Conservation (phyloP, 2,329 filamentous ascomycete species). For the Colletotrichum sp. region DNA sequence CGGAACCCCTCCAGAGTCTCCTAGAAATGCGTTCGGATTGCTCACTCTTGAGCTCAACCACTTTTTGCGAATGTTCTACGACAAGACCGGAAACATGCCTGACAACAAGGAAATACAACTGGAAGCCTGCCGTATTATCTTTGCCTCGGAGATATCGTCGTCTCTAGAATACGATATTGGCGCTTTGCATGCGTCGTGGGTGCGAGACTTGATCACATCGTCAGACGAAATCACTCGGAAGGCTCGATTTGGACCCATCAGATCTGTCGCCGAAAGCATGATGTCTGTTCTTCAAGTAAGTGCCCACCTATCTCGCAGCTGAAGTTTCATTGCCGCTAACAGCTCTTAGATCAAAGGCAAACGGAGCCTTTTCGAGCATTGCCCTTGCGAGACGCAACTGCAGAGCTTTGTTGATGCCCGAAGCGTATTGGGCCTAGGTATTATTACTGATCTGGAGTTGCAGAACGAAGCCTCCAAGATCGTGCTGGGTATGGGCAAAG, state of each 20-base stretch:
- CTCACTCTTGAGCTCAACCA: slow-evolving; percentile 39
- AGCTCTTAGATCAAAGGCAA: slow-evolving; percentile 29
- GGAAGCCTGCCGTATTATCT: slow-evolving; percentile 30
- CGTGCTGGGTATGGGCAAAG: slow-evolving; percentile 5
- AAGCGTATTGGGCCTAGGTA: background rate
- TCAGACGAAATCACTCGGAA: slow-evolving; percentile 6
- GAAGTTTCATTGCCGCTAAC: background rate
- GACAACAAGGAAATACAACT: slow-evolving; percentile 25
- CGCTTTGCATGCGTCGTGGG: slow-evolving; percentile 20
- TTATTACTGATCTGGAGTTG: slow-evolving; percentile 16
- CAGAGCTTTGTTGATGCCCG: background rate
- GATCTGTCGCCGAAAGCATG: slow-evolving; percentile 24
- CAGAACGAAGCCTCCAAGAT: slow-evolving; percentile 24
- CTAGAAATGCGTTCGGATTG: slow-evolving; percentile 35
- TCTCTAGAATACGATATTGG: background rate
- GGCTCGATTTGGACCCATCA: slow-evolving; percentile 28
- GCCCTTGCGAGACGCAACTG: slow-evolving; percentile 26
- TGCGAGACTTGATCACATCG: slow-evolving; percentile 28
- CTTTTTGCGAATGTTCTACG: slow-evolving; percentile 27
- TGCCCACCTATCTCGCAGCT: background rate
- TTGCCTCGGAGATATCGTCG: slow-evolving; percentile 27
- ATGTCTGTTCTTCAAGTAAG: slow-evolving; percentile 21
- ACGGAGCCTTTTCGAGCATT: slow-evolving; percentile 27
- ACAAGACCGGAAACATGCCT: slow-evolving; percentile 23
- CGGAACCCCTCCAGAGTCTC: slow-evolving; percentile 18